These are phyloP conservation scores for Achaetomium macrosporum DNA, from an alignment of 2,329 filamentous ascomycete species.

Conservation along the genomic window DNA sequence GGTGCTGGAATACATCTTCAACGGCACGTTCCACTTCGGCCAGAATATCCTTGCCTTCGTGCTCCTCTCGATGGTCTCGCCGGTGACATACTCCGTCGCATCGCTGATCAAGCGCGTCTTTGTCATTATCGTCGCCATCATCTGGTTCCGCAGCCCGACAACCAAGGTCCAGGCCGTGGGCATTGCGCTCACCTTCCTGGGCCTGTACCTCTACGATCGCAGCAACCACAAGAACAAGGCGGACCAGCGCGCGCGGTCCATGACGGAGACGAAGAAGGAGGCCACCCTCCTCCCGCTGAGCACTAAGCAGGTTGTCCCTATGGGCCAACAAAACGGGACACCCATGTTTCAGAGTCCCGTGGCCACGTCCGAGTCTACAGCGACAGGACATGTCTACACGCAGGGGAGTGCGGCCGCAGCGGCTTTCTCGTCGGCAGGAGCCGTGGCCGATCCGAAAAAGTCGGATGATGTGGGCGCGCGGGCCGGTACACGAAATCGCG, in stretches of 20 bases:
- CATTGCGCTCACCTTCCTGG: slow-evolving; percentile 83
- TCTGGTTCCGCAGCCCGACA: slow-evolving; percentile 93
- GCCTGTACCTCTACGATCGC: slow-evolving; percentile 91
- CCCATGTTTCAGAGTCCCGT: slow-evolving; percentile 34
- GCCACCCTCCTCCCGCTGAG: slow-evolving; percentile 63
- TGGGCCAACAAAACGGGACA: slow-evolving; percentile 23
- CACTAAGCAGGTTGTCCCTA: slow-evolving; percentile 33
- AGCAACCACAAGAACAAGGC: slow-evolving; percentile 84
- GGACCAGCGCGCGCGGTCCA: slow-evolving; percentile 70
- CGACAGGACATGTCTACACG: slow-evolving; percentile 1
- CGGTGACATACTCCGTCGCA: slow-evolving; percentile 94
- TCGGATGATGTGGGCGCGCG: slow-evolving; percentile 41
- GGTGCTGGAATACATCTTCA: slow-evolving; percentile 87
- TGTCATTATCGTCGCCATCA: slow-evolving; percentile 87
- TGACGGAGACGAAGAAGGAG: slow-evolving; percentile 42
- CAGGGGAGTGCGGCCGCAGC: slow-evolving; percentile 8
- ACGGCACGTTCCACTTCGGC: slow-evolving; percentile 91
- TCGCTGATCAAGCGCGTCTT: slow-evolving; percentile 96
- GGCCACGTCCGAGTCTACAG: slow-evolving; percentile 19
- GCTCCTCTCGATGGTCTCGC: slow-evolving; percentile 85
- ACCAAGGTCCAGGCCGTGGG: slow-evolving; percentile 77
- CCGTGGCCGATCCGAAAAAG: slow-evolving; percentile 46
- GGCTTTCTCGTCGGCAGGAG: slow-evolving; percentile 1
- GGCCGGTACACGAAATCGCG: slow-evolving; percentile 33
- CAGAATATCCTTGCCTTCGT: slow-evolving; percentile 96